These are phyloP conservation scores for Dittrichia graveolens DNA, from an alignment of 129 eudicot genomes.

Conservation along the genomic window DNA sequence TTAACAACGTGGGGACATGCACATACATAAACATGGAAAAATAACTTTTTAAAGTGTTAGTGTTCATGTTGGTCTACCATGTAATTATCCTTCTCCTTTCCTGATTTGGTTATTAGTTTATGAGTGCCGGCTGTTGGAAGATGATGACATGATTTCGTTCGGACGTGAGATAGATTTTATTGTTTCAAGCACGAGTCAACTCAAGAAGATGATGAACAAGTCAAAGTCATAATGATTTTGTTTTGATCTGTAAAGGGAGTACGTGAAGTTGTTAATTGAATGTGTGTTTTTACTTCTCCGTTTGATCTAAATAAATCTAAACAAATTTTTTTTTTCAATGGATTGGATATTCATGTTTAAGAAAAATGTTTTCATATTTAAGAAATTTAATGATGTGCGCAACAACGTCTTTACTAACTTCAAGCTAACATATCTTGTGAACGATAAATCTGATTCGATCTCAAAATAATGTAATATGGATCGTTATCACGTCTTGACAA, in stretches of 20 bases:
- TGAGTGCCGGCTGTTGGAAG: background rate
- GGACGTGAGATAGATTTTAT: background rate
- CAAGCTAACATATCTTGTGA: too few relatives aligned
- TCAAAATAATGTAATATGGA: too few relatives aligned
- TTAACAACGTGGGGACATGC: conserved; percentile 28
- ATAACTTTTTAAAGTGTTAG: background rate
- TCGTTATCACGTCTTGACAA: too few relatives aligned
- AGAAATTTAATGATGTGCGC: too few relatives aligned
- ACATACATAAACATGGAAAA: conserved; percentile 12
- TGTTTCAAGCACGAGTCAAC: background rate
- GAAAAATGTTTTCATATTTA: too few relatives aligned
- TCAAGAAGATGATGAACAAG: background rate
- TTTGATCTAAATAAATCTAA: too few relatives aligned
- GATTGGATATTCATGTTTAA: too few relatives aligned
- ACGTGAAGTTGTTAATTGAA: background rate
- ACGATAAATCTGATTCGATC: too few relatives aligned
- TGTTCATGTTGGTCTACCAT: conserved; percentile 21
- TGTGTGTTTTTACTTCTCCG: too few relatives aligned
- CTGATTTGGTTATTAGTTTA: background rate
- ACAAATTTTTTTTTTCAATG: too few relatives aligned
- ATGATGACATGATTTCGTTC: background rate
- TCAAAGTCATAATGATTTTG: background rate
- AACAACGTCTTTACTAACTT: too few relatives aligned
- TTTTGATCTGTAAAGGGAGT: background rate
- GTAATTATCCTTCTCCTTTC: background rate